Evolutionary conservation across 108 stramenopile genomes (phyloP).

Genomic region (Fistulifera pelliculosa): DNA sequence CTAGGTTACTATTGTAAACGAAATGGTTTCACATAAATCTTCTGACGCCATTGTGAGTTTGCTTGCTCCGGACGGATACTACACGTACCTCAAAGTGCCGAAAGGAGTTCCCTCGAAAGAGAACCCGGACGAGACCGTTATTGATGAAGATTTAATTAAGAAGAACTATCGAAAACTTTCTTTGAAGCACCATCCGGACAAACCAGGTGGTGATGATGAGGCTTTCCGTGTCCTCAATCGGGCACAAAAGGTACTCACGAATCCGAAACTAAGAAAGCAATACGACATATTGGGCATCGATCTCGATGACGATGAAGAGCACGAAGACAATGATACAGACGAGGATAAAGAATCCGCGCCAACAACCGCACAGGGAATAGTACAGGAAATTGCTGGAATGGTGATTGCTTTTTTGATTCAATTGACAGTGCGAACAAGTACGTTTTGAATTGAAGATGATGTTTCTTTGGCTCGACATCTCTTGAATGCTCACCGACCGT

Average conservation of each 20-base stretch:
- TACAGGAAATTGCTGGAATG: constrained; percentile 63
- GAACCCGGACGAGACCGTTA: background rate
- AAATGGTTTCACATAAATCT: too few species aligned
- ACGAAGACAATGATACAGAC: constrained; percentile 10
- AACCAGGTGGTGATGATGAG: constrained; percentile 62
- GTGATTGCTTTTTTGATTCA: constrained; percentile 61
- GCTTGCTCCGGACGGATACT: constrained; percentile 77
- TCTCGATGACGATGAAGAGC: constrained; percentile 72
- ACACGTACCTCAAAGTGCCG: constrained; percentile 56
- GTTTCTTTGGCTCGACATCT: too few species aligned
- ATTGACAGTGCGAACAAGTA: constrained; percentile 59
- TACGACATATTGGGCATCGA: constrained; percentile 81
- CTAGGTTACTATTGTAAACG: too few species aligned
- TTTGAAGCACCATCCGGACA: constrained; percentile 58
- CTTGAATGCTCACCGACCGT: too few species aligned
- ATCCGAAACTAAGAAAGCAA: constrained; percentile 60
- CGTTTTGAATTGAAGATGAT: constrained; percentile 17
- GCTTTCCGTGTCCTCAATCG: constrained; percentile 72
- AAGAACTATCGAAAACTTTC: constrained; percentile 68
- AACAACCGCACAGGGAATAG: constrained; percentile 39
- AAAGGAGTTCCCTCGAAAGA: constrained; percentile 16
- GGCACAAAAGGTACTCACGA: constrained; percentile 61
- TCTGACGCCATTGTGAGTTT: constrained; percentile 54
- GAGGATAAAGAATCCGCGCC: constrained; percentile 5
- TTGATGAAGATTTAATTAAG: constrained; percentile 63